These are phyloP conservation scores for Corylus avellana DNA, from an alignment of 306 rosid genomes.

Conservation along the genomic window DNA sequence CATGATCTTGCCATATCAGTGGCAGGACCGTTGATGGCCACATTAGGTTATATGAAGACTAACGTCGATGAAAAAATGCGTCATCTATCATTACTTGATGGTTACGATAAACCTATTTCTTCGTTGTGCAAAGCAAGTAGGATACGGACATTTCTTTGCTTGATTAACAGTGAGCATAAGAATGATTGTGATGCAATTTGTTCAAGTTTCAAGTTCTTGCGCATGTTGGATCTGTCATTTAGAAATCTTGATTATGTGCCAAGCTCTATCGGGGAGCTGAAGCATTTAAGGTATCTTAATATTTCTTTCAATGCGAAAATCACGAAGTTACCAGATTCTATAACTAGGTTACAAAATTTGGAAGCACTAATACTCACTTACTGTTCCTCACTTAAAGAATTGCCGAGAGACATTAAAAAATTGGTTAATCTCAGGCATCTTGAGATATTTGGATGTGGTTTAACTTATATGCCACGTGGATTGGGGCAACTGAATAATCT, in stretches of 20 bases:
- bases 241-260: neutral
- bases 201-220: neutral
- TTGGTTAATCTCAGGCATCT: slow-evolving; percentile 23
- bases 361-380: neutral
- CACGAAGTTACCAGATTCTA: neutral
- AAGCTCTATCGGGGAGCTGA: neutral
- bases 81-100: slow-evolving; percentile 1
- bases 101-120: too few species aligned
- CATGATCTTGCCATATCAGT: slow-evolving; percentile 16
- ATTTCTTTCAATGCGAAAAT: neutral
- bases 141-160: slow-evolving; percentile 11
- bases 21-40: neutral
- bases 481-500: slow-evolving; percentile 3
- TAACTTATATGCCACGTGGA: neutral
- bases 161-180: too few species aligned
- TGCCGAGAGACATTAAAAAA: slow-evolving; percentile 1
- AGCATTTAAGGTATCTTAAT: slow-evolving; percentile 11
- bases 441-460: neutral
- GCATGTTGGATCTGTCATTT: neutral
- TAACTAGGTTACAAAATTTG: neutral
- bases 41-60: neutral
- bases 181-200: neutral
- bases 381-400: neutral
- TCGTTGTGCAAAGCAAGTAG: neutral
- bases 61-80: neutral